These are phyloP conservation scores for Saturnispora besseyi DNA, from an alignment of 805 yeast genomes.

Conservation along the genomic window DNA sequence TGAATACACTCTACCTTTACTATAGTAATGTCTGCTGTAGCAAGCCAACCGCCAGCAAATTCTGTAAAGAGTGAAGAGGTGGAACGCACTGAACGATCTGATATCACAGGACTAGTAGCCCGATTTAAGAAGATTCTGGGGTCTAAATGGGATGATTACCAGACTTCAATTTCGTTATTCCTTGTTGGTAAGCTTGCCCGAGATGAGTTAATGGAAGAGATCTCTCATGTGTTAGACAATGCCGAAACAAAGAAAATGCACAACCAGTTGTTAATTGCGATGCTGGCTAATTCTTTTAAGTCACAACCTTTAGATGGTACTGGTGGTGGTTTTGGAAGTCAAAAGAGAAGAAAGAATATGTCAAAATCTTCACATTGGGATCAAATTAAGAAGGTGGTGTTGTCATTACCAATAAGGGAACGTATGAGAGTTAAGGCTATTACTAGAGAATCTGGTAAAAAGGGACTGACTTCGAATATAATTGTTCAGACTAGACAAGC, in stretches of 20 bases:
- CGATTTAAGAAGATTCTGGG: conserved; percentile 72
- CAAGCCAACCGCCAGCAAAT: neutral
- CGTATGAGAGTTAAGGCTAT: conserved; percentile 77
- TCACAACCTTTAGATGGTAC: conserved; percentile 58
- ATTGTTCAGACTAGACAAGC: conserved; percentile 65
- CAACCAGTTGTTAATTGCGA: conserved; percentile 72
- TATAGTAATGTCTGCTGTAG: neutral
- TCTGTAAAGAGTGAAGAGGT: neutral
- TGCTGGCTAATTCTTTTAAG: conserved; percentile 74
- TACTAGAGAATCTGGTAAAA: conserved; percentile 73
- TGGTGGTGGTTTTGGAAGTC: conserved; percentile 39
- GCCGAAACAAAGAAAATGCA: conserved; percentile 52
- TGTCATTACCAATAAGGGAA: conserved; percentile 79
- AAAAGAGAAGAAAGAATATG: conserved; percentile 36
- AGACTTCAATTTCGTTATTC: conserved; percentile 67
- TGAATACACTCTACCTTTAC: neutral
- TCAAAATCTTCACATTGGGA: conserved; percentile 67
- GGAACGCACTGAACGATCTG: conserved; percentile 18
- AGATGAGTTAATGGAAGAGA: conserved; percentile 53
- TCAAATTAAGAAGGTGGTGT: conserved; percentile 71
- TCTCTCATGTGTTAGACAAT: conserved; percentile 45
- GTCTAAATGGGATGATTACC: conserved; percentile 76
- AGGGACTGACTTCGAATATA: conserved; percentile 60
- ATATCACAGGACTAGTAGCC: conserved; percentile 56
- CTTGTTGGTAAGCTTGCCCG: conserved; percentile 74